These are phyloP conservation scores for Aureobasidium pullulans DNA, from an alignment of 2,329 filamentous ascomycete genomes.

Conservation along the genomic window DNA sequence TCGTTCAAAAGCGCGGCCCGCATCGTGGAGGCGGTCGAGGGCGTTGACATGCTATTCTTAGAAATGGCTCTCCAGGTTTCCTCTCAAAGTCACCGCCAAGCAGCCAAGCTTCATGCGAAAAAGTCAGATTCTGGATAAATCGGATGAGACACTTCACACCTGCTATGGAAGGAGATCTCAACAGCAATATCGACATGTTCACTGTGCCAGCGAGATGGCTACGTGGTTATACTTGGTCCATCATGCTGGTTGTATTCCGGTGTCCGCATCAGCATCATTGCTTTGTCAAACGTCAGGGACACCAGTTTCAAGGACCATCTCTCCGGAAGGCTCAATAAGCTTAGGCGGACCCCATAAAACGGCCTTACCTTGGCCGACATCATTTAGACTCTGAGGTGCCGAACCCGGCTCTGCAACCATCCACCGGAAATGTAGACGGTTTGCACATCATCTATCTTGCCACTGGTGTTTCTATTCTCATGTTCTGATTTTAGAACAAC, in stretches of 20 bases:
- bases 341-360: background rate
- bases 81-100: background rate
- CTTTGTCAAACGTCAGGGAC: no score
- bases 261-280: background rate
- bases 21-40: background rate
- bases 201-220: background rate
- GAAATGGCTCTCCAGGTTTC: background rate
- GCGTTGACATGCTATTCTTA: background rate
- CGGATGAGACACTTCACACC: background rate
- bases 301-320: background rate
- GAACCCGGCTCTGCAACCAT: background rate
- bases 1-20: background rate
- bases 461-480: background rate
- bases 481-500: slow-evolving; percentile 6
- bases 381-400: background rate
- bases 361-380: slow-evolving; percentile 9
- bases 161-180: background rate
- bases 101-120: background rate
- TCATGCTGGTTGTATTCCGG: no score
- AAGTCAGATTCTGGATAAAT: background rate
- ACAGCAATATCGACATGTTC: background rate
- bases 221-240: background rate
- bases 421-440: background rate
- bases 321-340: slow-evolving; percentile 9
- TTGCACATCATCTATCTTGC: slow-evolving; percentile 8